These are phyloP conservation scores for Cymbopogon flexuosus DNA, from an alignment of 202 grass and related monocot species.

Conservation along the genomic window DNA sequence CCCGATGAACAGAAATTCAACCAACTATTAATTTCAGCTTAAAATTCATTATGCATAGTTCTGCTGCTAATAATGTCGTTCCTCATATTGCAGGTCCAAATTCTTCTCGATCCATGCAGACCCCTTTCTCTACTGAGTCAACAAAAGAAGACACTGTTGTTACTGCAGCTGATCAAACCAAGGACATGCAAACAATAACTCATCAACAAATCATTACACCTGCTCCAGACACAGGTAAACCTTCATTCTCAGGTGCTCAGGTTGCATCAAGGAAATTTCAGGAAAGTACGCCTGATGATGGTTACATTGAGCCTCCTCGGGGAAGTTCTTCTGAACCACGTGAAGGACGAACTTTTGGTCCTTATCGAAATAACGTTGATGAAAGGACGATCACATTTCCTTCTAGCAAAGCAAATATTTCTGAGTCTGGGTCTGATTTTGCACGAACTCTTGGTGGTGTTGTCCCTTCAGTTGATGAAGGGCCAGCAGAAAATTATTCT, in stretches of 20 bases:
- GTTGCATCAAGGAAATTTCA: background rate
- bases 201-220: background rate
- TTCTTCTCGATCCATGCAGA: background rate
- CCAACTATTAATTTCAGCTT: background rate
- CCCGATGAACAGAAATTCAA: background rate
- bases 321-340: background rate
- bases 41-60: background rate
- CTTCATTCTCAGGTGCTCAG: background rate
- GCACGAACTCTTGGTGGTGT: background rate
- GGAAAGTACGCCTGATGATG: constrained; percentile 4
- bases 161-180: background rate
- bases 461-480: background rate
- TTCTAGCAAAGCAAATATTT: background rate
- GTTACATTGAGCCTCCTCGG: background rate
- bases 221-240: background rate
- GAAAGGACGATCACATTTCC: background rate
- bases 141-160: background rate
- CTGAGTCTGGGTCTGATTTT: background rate
- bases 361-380: background rate
- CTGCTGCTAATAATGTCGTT: background rate
- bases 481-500: background rate
- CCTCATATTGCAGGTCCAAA: constrained; percentile 4
- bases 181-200: background rate
- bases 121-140: background rate
- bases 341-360: background rate